These are phyloP conservation scores for Globisporangium rhizosaccharum DNA, from an alignment of 352 stramenopile species.

Conservation along the genomic window DNA sequence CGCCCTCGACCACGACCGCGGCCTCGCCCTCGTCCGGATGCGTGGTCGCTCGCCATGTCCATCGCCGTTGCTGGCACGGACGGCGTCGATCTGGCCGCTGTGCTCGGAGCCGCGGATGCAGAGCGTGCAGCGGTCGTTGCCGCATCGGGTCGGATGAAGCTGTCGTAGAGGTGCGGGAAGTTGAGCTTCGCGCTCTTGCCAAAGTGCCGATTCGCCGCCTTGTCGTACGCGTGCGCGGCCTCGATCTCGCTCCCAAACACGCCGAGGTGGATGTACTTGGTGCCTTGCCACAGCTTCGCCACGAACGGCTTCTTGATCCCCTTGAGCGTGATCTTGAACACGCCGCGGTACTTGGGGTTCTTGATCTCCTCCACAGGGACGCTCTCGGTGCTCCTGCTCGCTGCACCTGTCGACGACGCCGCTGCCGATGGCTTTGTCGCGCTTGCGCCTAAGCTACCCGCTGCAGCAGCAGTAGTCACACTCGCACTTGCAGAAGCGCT, in stretches of 20 bases:
- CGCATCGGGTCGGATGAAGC: constrained; percentile 41
- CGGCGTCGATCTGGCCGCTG: too few relatives aligned
- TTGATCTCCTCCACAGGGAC: constrained; percentile 39
- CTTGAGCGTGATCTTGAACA: constrained; percentile 77
- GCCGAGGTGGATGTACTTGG: constrained; percentile 65
- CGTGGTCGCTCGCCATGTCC: not conserved
- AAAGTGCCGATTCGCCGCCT: constrained; percentile 61
- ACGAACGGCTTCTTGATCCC: constrained; percentile 81
- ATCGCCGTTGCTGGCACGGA: constrained; percentile 7
- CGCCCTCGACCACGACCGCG: constrained; percentile 40
- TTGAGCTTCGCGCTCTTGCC: constrained; percentile 67
- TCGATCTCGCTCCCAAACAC: constrained; percentile 74
- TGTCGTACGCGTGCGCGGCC: constrained; percentile 79
- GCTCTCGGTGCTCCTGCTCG: constrained; percentile 6
- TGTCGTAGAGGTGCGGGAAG: constrained; percentile 74
- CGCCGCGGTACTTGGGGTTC: constrained; percentile 73
- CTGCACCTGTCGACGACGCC: not conserved
- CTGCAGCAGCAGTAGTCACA: not conserved
- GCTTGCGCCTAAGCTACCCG: not conserved
- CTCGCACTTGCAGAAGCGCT: not conserved
- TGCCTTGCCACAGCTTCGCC: constrained; percentile 58
- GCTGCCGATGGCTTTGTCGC: constrained; percentile 1
- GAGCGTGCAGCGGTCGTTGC: constrained; percentile 18
- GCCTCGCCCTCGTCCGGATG: constrained; percentile 20
- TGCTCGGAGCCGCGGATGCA: constrained; percentile 5